phyloP scores from a whole-genome alignment of 805 yeast genomes.

The Pichia kluyveri region DNA sequence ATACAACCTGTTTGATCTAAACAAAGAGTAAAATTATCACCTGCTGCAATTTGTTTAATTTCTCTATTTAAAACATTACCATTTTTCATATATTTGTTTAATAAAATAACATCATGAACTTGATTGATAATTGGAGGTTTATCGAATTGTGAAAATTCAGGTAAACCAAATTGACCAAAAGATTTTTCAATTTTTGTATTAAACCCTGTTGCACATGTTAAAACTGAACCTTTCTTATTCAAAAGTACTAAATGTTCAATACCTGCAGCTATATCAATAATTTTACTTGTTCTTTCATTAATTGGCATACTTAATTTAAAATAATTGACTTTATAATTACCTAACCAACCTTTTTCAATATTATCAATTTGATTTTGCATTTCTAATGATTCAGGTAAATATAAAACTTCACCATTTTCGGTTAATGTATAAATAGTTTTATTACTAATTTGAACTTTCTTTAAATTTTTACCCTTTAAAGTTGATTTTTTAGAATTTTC shows the following conservation, averaged over 20 bases:
- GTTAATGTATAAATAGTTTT: constrained; percentile 43
- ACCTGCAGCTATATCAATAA: constrained; percentile 47
- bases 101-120: constrained; percentile 46
- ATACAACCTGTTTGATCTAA: constrained; percentile 57
- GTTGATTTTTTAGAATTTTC: constrained; percentile 24
- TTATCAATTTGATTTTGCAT: constrained; percentile 12
- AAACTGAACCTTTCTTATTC: constrained; percentile 51
- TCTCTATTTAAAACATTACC: constrained; percentile 28
- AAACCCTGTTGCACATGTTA: constrained; percentile 51
- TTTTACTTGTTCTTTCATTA: constrained; percentile 7
- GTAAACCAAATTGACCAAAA: constrained; percentile 80
- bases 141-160: constrained; percentile 58
- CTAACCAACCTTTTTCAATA: constrained; percentile 11
- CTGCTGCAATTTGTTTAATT: constrained; percentile 59
- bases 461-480: constrained; percentile 39
- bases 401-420: constrained; percentile 36
- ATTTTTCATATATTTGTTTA: constrained; percentile 37
- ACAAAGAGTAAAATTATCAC: constrained; percentile 64
- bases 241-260: constrained; percentile 58
- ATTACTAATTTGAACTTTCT: constrained; percentile 40
- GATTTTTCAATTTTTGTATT: constrained; percentile 32
- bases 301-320: constrained; percentile 11
- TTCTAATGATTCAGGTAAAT: constrained; percentile 24
- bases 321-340: constrained; percentile 10
- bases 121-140: constrained; percentile 39